Evolutionary conservation across 371 early-diverging fungal genomes (phyloP).

Genomic region (Mortierella sp.): DNA sequence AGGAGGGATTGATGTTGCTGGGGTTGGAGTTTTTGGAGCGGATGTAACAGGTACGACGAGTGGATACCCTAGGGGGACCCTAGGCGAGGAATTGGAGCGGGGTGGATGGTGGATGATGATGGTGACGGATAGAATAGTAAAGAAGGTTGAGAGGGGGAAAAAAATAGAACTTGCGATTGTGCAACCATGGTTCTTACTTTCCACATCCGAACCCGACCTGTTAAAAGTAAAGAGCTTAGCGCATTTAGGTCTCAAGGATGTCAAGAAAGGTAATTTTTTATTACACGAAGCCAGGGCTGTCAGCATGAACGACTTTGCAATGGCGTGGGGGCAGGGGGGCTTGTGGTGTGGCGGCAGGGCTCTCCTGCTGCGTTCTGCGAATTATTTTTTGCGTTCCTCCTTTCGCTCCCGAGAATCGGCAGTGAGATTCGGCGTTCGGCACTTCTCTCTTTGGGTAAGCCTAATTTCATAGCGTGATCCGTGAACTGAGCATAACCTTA

Average conservation of each 20-base stretch:
- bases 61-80: neutral
- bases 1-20: conserved; percentile 27
- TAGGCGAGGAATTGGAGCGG: neutral
- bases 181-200: neutral
- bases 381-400: neutral
- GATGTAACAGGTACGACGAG: conserved; percentile 20
- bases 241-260: neutral
- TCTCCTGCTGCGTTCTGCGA: neutral
- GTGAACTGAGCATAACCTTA: neutral
- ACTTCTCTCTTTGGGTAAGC: neutral
- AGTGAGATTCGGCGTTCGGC: neutral
- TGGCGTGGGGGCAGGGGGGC: neutral
- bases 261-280: conserved; percentile 6
- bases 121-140: neutral
- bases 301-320: neutral
- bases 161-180: neutral
- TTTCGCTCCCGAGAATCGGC: neutral
- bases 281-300: neutral
- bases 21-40: conserved; percentile 36
- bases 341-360: neutral
- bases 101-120: neutral
- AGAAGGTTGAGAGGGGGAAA: neutral
- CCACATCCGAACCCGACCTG: neutral
- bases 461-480: neutral
- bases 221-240: neutral